Conservation (phyloP, 192 early-diverging fungal genomes). For the Podila clonocystis region DNA sequence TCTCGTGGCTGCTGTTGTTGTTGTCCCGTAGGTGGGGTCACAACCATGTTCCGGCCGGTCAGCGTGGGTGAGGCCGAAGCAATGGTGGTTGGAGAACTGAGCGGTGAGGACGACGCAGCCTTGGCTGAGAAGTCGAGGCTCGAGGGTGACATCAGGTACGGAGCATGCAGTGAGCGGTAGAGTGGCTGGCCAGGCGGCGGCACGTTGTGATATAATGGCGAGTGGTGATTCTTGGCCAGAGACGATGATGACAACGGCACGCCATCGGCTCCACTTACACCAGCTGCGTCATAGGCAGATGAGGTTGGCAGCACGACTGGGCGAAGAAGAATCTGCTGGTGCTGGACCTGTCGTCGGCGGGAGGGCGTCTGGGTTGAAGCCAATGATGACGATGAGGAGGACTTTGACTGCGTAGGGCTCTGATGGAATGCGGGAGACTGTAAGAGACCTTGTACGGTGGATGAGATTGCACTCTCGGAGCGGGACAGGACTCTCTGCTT, state of each 20-base stretch:
- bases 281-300: neutral
- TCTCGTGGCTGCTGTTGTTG: neutral
- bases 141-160: constrained; percentile 25
- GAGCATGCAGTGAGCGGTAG: constrained; percentile 29
- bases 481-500: constrained; percentile 31
- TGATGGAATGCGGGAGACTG: neutral
- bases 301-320: constrained; percentile 21
- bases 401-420: neutral
- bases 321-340: constrained; percentile 23
- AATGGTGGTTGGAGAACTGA: neutral
- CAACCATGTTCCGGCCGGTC: neutral
- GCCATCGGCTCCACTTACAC: neutral
- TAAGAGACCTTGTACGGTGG: neutral
- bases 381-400: neutral
- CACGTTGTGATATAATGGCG: neutral
- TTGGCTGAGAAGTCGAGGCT: constrained; percentile 7
- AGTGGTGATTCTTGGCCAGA: neutral
- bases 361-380: constrained; percentile 3
- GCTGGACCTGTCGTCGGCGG: constrained; percentile 17
- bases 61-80: neutral
- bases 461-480: constrained; percentile 19
- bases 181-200: constrained; percentile 46
- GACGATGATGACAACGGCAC: constrained; percentile 8
- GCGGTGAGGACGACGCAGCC: neutral
- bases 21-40: neutral